Base-by-base conservation (phyloP, 2,329 filamentous ascomycete genomes). In the Gremmenia infestans region DNA sequence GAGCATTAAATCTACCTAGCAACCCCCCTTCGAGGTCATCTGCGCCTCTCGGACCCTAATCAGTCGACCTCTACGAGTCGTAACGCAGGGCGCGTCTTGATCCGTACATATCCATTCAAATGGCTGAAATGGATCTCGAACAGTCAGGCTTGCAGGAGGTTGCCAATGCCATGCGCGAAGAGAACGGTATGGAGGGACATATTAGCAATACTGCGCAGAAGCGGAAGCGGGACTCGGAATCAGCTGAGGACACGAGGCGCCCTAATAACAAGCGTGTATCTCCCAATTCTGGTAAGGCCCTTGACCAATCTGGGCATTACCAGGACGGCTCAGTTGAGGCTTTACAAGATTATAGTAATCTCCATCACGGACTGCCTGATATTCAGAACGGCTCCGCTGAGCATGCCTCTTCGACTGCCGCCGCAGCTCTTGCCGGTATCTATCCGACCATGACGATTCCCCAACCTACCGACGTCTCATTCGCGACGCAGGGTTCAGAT, bases 381-480 rank as follows among this genome's bases (percentile, higher is more conserved):
- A 74, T 76, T 48, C 79, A 81, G 59, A 83, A 82, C 61, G 79
- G 79, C 54, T 72, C 78, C 45, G 71, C 75, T 54, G 76, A 74
- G 67, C 76, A 69, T 67, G 72, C 74, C 52, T 77, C 73, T 61
- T 83, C 84, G 48, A 86, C 83, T 42, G 83, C 83, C 50, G 82
- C 81, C 19, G 83, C 83, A 53, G 68, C 68, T 39, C 61, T 69
- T 40, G 66, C 64, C 46, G 68, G 69, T 46, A 67, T 70, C 54
- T 81, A 80, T 65, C 69, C 69, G 52, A 76, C 76, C 56, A 81
- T 82, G 78, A 80, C 76, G 14, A 77, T 81, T 19, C 79, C 79
- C 14, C 78, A 80, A 67, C 74, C 78, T 9, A 81, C 79, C 3
- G 79, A 81, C 59, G 70, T 80, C 11, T 74, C 78, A 22, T 82